phyloP scores from a whole-genome alignment of 2,329 filamentous ascomycete genomes.

The Fusarium concolor region DNA sequence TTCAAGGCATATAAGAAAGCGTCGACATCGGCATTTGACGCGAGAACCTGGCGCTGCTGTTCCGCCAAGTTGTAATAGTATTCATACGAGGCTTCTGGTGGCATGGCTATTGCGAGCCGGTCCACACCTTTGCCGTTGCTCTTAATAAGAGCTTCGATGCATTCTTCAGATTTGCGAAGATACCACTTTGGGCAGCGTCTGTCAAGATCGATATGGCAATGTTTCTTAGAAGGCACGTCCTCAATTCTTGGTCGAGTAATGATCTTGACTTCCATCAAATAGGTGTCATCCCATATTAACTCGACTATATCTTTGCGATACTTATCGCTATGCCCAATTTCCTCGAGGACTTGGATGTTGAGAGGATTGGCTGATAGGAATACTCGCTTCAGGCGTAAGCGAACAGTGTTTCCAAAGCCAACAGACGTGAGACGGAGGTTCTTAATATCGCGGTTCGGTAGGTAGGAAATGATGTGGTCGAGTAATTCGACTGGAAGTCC shows the following conservation, averaged over 20 bases:
- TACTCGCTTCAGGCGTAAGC: constrained; percentile 40
- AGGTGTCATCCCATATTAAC: constrained; percentile 55
- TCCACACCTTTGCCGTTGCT: not conserved
- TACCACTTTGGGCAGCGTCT: not conserved
- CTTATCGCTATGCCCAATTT: constrained; percentile 51
- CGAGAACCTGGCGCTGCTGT: constrained; percentile 49
- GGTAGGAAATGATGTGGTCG: not conserved
- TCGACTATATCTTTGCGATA: constrained; percentile 51
- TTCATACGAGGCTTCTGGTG: constrained; percentile 28
- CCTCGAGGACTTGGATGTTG: constrained; percentile 52
- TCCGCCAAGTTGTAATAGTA: constrained; percentile 50
- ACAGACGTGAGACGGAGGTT: constrained; percentile 1
- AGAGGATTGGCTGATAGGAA: constrained; percentile 55
- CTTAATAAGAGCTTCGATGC: not conserved
- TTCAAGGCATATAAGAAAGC: constrained; percentile 50
- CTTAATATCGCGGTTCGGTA: constrained; percentile 22
- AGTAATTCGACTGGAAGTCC: constrained; percentile 8
- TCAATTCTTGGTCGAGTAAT: not conserved
- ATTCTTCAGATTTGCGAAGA: too few species aligned
- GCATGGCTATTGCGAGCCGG: not conserved
- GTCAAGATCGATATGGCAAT: not conserved
- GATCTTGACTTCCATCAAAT: not conserved
- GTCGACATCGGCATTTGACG: constrained; percentile 43
- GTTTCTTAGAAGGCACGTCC: too few species aligned
- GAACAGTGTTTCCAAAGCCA: too few species aligned